A percentile compares a stretch with the other conserved stretches of the same genome.
Conservation (phyloP, 106 monocot genomes). For the Gastrodia elata region DNA sequence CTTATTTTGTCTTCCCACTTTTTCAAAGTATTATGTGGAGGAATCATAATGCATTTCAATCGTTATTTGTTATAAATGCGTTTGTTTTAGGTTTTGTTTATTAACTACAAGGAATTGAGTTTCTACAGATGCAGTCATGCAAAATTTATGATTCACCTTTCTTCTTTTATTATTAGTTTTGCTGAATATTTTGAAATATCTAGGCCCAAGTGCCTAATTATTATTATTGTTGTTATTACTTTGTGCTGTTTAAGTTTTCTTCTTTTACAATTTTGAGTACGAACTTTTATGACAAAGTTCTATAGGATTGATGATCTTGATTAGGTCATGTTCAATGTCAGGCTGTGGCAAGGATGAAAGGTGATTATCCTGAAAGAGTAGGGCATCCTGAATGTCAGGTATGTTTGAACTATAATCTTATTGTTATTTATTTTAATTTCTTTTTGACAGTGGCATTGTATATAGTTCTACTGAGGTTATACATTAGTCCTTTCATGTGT, state of each 20-base stretch:
- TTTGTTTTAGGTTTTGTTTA: neutral
- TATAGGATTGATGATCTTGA: slow-evolving; percentile 6
- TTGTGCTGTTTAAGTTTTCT: neutral
- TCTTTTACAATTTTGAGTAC: neutral
- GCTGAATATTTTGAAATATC: neutral
- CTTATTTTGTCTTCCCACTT: neutral
- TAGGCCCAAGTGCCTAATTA: neutral
- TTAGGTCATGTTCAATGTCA: slow-evolving; percentile 13
- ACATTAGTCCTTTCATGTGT: too few species aligned
- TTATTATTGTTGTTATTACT: too few species aligned
- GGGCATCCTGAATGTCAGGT: slow-evolving; percentile 71
- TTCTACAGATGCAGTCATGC: neutral
- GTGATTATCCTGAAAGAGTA: slow-evolving; percentile 52
- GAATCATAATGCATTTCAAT: neutral
- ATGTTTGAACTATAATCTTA: neutral
- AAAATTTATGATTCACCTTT: neutral
- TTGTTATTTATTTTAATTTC: neutral
- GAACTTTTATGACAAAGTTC: slow-evolving; percentile 8
- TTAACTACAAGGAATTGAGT: neutral
- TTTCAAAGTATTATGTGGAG: neutral
- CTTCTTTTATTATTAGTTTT: neutral
- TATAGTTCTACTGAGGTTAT: too few species aligned
- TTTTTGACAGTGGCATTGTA: neutral
- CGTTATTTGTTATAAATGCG: neutral
- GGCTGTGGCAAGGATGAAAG: slow-evolving; percentile 40